phyloP scores from a whole-genome alignment of 75 land plant species.

The Chamaecyparis obtusa region DNA sequence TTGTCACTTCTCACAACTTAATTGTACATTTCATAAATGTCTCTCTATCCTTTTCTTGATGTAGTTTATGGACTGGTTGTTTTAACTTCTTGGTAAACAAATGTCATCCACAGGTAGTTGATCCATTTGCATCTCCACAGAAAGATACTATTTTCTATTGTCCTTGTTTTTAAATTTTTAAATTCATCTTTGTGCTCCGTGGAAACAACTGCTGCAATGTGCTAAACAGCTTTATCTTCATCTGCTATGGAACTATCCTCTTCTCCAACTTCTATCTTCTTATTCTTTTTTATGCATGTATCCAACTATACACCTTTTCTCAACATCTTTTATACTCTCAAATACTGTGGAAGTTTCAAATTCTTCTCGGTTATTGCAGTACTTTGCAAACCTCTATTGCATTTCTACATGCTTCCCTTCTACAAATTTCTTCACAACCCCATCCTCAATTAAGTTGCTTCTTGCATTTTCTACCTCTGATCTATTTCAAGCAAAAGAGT shows the following conservation, averaged over 20 bases:
- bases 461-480: neutral
- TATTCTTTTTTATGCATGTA: neutral
- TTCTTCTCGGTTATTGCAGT: neutral
- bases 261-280: neutral
- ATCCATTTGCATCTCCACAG: neutral
- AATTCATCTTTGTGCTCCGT: neutral
- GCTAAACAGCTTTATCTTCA: neutral
- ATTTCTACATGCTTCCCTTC: neutral
- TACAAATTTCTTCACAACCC: neutral
- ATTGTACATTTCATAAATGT: neutral
- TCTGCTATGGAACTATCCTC: neutral
- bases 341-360: neutral
- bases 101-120: neutral
- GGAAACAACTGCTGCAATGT: neutral
- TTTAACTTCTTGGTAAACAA: neutral
- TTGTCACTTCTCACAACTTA: too few species aligned
- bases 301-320: neutral
- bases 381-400: neutral
- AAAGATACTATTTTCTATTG: too few species aligned
- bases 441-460: neutral
- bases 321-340: neutral
- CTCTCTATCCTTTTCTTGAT: neutral
- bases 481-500: neutral
- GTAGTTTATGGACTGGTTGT: neutral
- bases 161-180: neutral